A percentile compares a stretch with the other conserved stretches of the same genome.
Conservation (phyloP, 129 eudicot species). For the Tagetes patula region DNA sequence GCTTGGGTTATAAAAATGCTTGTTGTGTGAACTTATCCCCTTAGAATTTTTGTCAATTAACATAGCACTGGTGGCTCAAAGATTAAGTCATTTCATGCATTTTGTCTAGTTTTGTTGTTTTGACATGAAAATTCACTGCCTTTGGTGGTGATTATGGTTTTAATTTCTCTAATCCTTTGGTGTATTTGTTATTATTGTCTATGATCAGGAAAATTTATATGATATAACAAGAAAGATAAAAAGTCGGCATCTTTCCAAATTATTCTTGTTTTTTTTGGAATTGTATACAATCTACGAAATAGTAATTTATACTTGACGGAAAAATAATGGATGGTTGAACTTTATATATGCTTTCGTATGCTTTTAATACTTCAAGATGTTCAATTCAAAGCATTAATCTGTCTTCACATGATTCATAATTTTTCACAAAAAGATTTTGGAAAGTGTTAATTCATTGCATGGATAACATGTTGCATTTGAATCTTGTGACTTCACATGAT, state of each 20-base stretch:
- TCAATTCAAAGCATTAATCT: constrained; percentile 21
- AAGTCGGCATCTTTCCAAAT: background rate
- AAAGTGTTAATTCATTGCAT: background rate
- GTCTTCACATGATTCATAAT: background rate
- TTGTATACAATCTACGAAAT: background rate
- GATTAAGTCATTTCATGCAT: background rate
- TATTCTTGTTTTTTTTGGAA: background rate
- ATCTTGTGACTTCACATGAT: constrained; percentile 33
- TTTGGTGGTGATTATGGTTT: background rate
- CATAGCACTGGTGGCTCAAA: background rate
- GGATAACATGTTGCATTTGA: background rate
- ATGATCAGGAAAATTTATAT: too few relatives aligned
- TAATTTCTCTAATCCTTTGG: background rate
- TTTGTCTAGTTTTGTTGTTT: background rate
- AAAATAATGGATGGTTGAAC: background rate
- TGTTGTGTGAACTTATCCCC: background rate
- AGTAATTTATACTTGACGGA: background rate
- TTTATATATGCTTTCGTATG: constrained; percentile 4
- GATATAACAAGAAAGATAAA: background rate
- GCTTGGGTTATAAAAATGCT: background rate
- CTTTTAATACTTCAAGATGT: background rate
- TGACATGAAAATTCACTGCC: too few relatives aligned
- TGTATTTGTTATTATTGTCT: background rate
- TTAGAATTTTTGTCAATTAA: background rate
- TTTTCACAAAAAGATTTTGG: background rate